These are phyloP conservation scores for Collybia sp. DNA, from an alignment of 768 basidiomycete species.

Conservation along the genomic window DNA sequence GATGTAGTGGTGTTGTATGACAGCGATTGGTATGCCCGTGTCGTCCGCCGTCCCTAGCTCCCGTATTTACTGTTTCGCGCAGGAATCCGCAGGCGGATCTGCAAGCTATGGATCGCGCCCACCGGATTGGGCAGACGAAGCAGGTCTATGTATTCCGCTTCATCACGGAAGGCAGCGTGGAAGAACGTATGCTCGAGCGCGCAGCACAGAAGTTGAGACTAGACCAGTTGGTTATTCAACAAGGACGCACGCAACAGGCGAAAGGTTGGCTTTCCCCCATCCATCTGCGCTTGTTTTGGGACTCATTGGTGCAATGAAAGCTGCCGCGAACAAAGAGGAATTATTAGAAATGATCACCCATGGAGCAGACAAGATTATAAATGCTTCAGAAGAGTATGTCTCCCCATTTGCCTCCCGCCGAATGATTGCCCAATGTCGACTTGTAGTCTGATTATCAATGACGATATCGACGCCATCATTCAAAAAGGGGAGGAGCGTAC, in stretches of 20 bases:
- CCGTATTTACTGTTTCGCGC: not conserved
- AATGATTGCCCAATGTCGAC: not conserved
- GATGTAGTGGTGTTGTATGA: slow-evolving; percentile 96
- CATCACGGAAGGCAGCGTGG: slow-evolving; percentile 92
- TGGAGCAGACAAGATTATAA: slow-evolving; percentile 96
- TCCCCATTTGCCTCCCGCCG: not conserved
- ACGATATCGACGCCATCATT: slow-evolving; percentile 94
- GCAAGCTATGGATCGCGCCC: slow-evolving; percentile 98
- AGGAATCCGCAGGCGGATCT: slow-evolving; percentile 99
- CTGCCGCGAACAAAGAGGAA: slow-evolving; percentile 93
- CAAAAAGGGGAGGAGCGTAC: slow-evolving; percentile 88
- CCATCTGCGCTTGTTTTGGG: not conserved
- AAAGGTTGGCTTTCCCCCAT: slow-evolving; percentile 51
- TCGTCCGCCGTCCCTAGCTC: not conserved
- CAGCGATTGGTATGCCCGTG: slow-evolving; percentile 74
- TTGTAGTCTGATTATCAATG: slow-evolving; percentile 67
- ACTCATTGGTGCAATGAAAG: slow-evolving; percentile 28
- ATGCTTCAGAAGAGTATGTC: slow-evolving; percentile 64
- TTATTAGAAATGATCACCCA: slow-evolving; percentile 97
- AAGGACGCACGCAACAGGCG: slow-evolving; percentile 77
- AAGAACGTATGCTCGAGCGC: slow-evolving; percentile 91
- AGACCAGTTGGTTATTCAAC: slow-evolving; percentile 96
- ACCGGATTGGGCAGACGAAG: slow-evolving; percentile 95
- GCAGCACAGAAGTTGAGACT: slow-evolving; percentile 93
- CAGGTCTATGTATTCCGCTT: slow-evolving; percentile 98